Conservation (phyloP, 345 rosid genomes). For the Sapria himalayana region DNA sequence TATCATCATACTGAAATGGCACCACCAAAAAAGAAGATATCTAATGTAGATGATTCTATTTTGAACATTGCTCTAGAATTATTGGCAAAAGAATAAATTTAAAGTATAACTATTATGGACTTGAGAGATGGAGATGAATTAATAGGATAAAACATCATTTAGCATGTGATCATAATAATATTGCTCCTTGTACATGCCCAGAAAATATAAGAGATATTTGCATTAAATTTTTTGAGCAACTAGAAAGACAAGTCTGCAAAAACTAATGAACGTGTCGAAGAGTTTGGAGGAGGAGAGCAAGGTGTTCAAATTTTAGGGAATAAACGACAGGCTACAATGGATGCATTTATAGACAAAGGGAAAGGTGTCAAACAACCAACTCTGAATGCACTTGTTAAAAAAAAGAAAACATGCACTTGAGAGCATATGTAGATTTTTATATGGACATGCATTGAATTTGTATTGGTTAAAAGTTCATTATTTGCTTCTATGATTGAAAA, state of each 20-base stretch:
- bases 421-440: too few species aligned
- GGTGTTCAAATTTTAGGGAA: background rate
- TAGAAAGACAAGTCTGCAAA: background rate
- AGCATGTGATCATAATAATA: background rate
- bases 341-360: background rate
- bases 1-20: too few species aligned
- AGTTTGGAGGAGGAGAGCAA: background rate
- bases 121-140: background rate
- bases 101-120: constrained; percentile 1
- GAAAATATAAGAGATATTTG: background rate
- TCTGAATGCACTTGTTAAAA: too few species aligned
- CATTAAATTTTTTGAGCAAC: background rate
- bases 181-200: background rate
- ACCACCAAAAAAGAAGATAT: too few species aligned
- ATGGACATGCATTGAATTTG: too few species aligned
- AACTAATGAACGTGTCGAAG: background rate
- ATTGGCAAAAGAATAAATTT: background rate
- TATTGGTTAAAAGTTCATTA: too few species aligned
- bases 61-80: background rate
- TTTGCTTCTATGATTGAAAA: too few species aligned
- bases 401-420: too few species aligned
- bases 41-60: too few species aligned
- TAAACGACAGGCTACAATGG: too few species aligned
- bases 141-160: constrained; percentile 2
- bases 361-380: too few species aligned